Conservation (phyloP, 805 yeast genomes). For the Candida koratica region DNA sequence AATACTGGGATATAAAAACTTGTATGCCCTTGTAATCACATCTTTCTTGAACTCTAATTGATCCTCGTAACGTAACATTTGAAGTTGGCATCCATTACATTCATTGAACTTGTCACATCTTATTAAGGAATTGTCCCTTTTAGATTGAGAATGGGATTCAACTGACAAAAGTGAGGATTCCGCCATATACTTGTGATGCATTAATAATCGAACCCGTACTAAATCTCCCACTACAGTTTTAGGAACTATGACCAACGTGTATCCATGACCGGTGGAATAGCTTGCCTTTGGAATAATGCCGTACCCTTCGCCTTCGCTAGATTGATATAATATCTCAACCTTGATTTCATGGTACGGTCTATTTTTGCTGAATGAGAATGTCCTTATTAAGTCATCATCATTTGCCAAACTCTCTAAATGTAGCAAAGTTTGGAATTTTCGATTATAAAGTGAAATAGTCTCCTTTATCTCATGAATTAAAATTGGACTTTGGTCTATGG, state of each 20-base stretch:
- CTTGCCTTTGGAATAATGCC: slow-evolving; percentile 26
- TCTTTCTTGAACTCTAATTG: slow-evolving; percentile 32
- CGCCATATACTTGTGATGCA: slow-evolving; percentile 29
- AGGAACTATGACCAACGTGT: slow-evolving; percentile 31
- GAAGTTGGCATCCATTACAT: slow-evolving; percentile 43
- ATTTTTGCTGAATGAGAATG: slow-evolving; percentile 20
- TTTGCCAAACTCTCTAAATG: slow-evolving; percentile 18
- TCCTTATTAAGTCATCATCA: slow-evolving; percentile 20
- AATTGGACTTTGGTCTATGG: slow-evolving; percentile 24
- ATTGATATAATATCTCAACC: slow-evolving; percentile 24
- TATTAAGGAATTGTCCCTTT: slow-evolving; percentile 25
- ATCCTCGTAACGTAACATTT: slow-evolving; percentile 37
- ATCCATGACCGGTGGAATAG: slow-evolving; percentile 7
- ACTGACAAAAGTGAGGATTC: slow-evolving; percentile 28
- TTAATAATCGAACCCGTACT: slow-evolving; percentile 24
- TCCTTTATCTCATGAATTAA: slow-evolving; percentile 24
- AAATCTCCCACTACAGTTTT: slow-evolving; percentile 38
- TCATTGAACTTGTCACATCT: slow-evolving; percentile 32
- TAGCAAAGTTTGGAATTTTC: slow-evolving; percentile 7
- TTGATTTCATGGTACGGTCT: slow-evolving; percentile 17
- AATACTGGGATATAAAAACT: slow-evolving; percentile 29
- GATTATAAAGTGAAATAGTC: slow-evolving; percentile 15
- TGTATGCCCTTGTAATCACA: slow-evolving; percentile 32
- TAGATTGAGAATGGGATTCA: slow-evolving; percentile 9
- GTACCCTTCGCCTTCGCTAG: slow-evolving; percentile 36